Base-by-base conservation (phyloP, 2,329 filamentous ascomycete species). In the Aspergillus sp. region DNA sequence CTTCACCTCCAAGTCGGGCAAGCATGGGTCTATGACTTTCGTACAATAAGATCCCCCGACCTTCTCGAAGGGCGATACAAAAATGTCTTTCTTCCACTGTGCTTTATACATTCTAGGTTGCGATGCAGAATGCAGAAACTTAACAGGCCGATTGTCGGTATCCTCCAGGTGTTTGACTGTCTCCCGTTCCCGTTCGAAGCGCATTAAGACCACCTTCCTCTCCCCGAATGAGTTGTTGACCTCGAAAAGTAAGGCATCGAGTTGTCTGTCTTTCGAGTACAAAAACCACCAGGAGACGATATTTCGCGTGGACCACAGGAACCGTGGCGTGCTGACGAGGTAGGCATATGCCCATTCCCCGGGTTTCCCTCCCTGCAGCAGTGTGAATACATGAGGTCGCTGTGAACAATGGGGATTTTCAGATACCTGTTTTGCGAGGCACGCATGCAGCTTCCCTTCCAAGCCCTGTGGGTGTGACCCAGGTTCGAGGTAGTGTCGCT, bases 231-330 rank as follows among this genome's bases (percentile, higher is more conserved):
- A 59, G 41, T 59, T 61, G 42, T 61, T 63, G 51, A 63, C 61
- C 39, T 63, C 61, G 26, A 59, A 24, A 13, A 63, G 59, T 20
- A 61, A 26, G 1, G 59, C 59, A 15, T 63, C 61, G 12, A 63
- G 56, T 5, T 63, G 59, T 4, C 53, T 38, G 2, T 50, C 36
- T 13, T 44, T 34, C 15, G 22, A 32, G 52, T 63, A 63, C 12
- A 63, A 52, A 20, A 59, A 61, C 61, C 61, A 63, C 61, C 61
- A 63, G 12, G 47, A 53, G 6, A 63, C 58, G 3, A 63, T 56
- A 20, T 48, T 56, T 7, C 59, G 54, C 4, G 45, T 50, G 53
- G 55, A 63, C 8, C 53, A 32, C 12, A 57, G 32, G 6, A 62
- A 62, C 34, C 50, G 56, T 1, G 60, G 60, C 5, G 57, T 52